These are phyloP conservation scores for Myxozyma neotropica DNA, from an alignment of 805 yeast genomes.

Conservation along the genomic window DNA sequence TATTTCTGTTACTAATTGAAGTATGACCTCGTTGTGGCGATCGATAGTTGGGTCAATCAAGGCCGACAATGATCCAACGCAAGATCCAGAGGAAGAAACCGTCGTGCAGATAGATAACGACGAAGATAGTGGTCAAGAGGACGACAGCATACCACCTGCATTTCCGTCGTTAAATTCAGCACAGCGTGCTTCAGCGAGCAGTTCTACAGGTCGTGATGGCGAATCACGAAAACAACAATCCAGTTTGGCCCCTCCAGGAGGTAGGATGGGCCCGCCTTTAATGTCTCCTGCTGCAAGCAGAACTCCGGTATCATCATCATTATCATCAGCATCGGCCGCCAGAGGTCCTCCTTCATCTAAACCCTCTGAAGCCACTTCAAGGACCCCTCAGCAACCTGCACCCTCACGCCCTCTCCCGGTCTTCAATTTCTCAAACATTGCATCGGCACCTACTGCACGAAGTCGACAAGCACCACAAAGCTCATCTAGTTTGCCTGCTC, in stretches of 20 bases:
- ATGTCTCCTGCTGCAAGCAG: background rate
- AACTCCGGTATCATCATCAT: background rate
- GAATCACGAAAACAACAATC: too few relatives aligned
- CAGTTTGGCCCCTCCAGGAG: background rate
- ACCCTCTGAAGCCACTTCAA: background rate
- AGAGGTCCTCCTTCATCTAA: background rate
- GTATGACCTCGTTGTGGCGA: slow-evolving; percentile 4
- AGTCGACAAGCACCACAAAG: background rate
- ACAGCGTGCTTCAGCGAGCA: slow-evolving; percentile 16
- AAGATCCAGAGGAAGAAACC: background rate
- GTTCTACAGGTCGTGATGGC: background rate
- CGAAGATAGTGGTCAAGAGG: slow-evolving; percentile 7
- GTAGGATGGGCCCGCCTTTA: background rate
- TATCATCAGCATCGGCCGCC: background rate
- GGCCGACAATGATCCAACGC: background rate
- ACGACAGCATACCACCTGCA: slow-evolving; percentile 9
- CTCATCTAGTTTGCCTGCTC: background rate
- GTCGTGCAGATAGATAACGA: background rate
- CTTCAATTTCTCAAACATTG: slow-evolving; percentile 12
- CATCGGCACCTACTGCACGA: background rate
- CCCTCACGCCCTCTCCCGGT: slow-evolving; percentile 15
- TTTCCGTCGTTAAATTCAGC: slow-evolving; percentile 29
- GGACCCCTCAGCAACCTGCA: background rate
- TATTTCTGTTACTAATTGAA: too few relatives aligned
- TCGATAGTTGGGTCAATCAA: background rate